A percentile compares a stretch with the other conserved stretches of the same genome.
Conservation (phyloP, 805 yeast genomes). For the Metahyphopichia silvanorum region DNA sequence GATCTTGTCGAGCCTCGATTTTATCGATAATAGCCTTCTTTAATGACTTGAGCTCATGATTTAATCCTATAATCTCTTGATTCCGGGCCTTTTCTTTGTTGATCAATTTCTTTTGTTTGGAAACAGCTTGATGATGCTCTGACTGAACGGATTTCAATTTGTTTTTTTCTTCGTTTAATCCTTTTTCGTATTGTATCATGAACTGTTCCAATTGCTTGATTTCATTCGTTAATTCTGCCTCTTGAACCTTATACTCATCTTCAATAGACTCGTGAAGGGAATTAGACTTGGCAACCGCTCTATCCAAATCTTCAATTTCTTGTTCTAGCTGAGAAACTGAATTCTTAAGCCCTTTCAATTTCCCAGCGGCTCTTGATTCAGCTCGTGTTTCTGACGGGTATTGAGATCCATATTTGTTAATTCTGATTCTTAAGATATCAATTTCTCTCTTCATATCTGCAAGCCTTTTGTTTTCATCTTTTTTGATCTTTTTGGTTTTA, state of each 20-base stretch:
- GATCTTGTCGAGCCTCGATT: no score
- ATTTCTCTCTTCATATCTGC: conserved; percentile 31
- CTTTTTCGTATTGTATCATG: conserved; percentile 19
- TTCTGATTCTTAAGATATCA: conserved; percentile 26
- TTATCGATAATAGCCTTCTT: conserved; percentile 5
- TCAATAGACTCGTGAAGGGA: conserved; percentile 8
- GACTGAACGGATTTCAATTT: conserved; percentile 18
- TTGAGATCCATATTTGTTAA: conserved; percentile 16
- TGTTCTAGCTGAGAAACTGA: conserved; percentile 35
- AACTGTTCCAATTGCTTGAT: conserved; percentile 19
- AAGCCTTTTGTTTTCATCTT: conserved; percentile 34
- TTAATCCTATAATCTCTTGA: conserved; percentile 23
- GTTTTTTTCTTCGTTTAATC: conserved; percentile 16
- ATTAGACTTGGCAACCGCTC: conserved; percentile 12
- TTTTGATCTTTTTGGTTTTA: conserved; percentile 29
- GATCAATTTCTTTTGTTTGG: conserved; percentile 23
- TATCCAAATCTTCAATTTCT: conserved; percentile 26
- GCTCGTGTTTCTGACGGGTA: conserved; percentile 18
- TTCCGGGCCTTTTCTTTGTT: conserved; percentile 19
- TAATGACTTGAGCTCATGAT: conserved; percentile 19
- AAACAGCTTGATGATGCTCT: conserved; percentile 16
- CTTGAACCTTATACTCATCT: conserved; percentile 14
- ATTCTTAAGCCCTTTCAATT: conserved; percentile 38
- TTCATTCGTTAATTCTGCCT: conserved; percentile 13
- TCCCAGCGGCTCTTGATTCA: conserved; percentile 32